Evolutionary conservation across 1,139 yeast genomes (phyloP), one percentile per base, ranked within the genome.

Genomic region (Suhomyces anneliseae): DNA sequence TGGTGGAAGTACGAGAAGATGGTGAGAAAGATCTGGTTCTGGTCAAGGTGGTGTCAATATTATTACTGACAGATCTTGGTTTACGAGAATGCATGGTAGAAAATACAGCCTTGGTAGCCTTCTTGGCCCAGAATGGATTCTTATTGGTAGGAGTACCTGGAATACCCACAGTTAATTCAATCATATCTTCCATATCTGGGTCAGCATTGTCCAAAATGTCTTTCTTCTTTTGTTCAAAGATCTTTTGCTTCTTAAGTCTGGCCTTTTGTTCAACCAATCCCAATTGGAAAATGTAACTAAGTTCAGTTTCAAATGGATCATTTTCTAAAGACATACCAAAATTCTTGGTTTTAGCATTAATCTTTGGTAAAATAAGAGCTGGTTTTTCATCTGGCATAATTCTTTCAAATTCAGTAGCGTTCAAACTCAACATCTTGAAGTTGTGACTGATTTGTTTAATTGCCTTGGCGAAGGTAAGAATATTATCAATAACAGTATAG

Each of bases 401-500:
- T 34, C 69, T 57, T 12, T 68, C 65, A 45, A 66, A 69, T 7
- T 81, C 78, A 24, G 64, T 59, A 6, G 74, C 60, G 2, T 75
- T 70, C 12, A 64, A 57, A 9, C 68, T 63, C 35, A 79, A 62
- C 41, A 72, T 66, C 19, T 65, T 55, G 50, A 83, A 83, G 45
- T 85, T 84, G 44, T 69, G 69, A 35, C 62, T 61, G 29, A 87
- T 69, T 51, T 85, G 90, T 47, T 71, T 74, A 14, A 79, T 63
- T 0, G 89, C 78, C 60, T 87, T 87, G 48, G 74, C 75, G 46
- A 82, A 67, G 0, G 88, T 82, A 35, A 85, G 77, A 3, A 82
- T 60, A 54, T 85, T 85, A 54, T 87, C 95, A 45, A 85, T 70
- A 35, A 87, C 79, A 9, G 81, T 78, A 62, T 84, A 85, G 49